phyloP scores from a whole-genome alignment of 495 filamentous ascomycete genomes.

The Aspergillus haitiensis region DNA sequence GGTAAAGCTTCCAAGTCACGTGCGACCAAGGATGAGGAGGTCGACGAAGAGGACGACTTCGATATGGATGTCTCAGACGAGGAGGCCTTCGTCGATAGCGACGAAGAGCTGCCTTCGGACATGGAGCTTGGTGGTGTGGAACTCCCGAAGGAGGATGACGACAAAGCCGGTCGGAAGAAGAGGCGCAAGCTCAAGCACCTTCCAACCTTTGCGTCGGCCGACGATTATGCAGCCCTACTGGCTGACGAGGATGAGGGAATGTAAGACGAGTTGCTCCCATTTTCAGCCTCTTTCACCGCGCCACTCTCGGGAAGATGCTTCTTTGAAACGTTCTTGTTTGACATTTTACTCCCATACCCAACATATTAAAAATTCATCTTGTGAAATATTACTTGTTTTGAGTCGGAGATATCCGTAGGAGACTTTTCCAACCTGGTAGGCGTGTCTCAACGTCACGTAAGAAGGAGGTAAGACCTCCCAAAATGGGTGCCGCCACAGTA shows the following conservation, averaged over 20 bases:
- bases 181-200: constrained; percentile 81
- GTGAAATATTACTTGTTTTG: no score
- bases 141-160: constrained; percentile 40
- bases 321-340: no score
- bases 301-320: no score
- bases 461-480: no score
- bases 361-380: no score
- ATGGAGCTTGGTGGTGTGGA: constrained; percentile 46
- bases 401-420: no score
- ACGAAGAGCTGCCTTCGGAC: constrained; percentile 56
- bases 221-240: constrained; percentile 90
- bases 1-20: constrained; percentile 38
- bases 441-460: no score
- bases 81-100: constrained; percentile 54
- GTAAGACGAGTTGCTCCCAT: constrained; percentile 21
- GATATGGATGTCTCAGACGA: constrained; percentile 55
- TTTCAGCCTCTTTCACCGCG: neutral
- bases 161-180: constrained; percentile 61
- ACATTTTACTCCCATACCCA: no score
- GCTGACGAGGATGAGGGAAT: constrained; percentile 68
- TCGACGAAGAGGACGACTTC: constrained; percentile 49
- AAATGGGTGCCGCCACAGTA: no score
- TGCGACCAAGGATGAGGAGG: constrained; percentile 42
- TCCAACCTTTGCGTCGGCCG: constrained; percentile 86
- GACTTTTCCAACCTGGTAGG: no score